Evolutionary conservation across 106 monocot species (phyloP), one percentile per base, ranked within the genome.

Genomic region (Dioscorea dumetorum): DNA sequence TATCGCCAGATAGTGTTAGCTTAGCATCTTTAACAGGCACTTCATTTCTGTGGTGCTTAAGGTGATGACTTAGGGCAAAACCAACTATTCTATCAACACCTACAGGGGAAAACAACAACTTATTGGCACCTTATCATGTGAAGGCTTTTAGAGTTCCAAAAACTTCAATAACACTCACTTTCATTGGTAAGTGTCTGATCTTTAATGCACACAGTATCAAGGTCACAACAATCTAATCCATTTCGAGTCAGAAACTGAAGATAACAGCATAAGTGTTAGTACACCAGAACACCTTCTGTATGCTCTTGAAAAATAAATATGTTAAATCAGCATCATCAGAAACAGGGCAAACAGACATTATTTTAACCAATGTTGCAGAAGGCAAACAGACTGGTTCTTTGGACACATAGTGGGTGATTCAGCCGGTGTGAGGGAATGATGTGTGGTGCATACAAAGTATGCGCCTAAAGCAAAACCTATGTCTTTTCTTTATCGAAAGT

Each of bases 41-140:
- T 49, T 76, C 70, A 20, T 8, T 19, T 61, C 14, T 78, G 20
- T 72, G 50, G 59, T 75, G 70, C 83, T 76, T 82, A 33, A 91
- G 76, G 62, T 95, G 84, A 73, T 95, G 80, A 78, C 88, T 86
- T 32, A 95, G 66, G 74, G 91, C 85, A 72, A 88, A 95, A 74
- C 95, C 95, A 76, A 91, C 80, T 49, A 95, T 84, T 75, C 84
- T 95, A 73, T 95, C 95, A 50, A 95, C 82, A 70, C 83, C 95
- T 95, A 72, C 48, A 69, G 41, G 69, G 58, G 15, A 51, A 34
- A 69, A 28, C 54, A 54, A 19, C 54, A 18, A 8, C 5, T 54
- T 54, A 54, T 54, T 20, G 41, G 48, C 6, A 41, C 6, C 10
- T 41, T 41, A 11, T 28, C 21, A 24, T 5, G 57, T 22, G n/a